Base-by-base conservation (phyloP, 306 rosid genomes). In the Quercus glauca region DNA sequence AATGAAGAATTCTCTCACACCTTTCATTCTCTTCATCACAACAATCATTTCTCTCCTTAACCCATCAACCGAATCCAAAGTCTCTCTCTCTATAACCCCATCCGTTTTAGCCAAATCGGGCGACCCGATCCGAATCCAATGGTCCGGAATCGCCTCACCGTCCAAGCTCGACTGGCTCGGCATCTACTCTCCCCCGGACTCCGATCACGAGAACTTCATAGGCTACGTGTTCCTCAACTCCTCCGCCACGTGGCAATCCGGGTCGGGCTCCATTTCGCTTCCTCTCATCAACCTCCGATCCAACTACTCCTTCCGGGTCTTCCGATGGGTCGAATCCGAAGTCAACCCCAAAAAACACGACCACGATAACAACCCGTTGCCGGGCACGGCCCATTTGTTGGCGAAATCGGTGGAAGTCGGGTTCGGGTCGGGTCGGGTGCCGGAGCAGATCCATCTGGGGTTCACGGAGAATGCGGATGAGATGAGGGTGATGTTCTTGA, bases 401-500 rank as follows among this genome's bases (percentile, higher is more conserved):
- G 94, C 90, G 0, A 37, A 64, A 21, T 87, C 98, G 0, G 67
- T 45, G 3, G 88, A 84, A 80, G 82, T 95, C 2, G 70, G 84
- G 4, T 89, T 95, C 23, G 35, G 5, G 0, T 19, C 84, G 35
- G 86, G 77, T 12, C 79, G 79, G 7, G 92, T 89, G 0, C 99
- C 99, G 43, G 91, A 88, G 0, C 99, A 95, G 90, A 86, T 95
- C 82, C 99, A 95, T 70, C 52, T 95, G 51, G 87, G 96, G 1
- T 93, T 82, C 78, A 87, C 93, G 3, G 92, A 88, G 13, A 71
- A 53, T 0, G 82, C 76, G 0, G 92, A 91, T 25, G 93, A 87
- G 82, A 91, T 93, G 98, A 82, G 97, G 55, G 99, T 95, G 31
- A 89, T 95, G 99, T 91, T 86, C 71, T 76, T 89, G 73, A 86